Base-by-base conservation (phyloP, 148 eudicot genomes). In the Vaccinium myrtillus region DNA sequence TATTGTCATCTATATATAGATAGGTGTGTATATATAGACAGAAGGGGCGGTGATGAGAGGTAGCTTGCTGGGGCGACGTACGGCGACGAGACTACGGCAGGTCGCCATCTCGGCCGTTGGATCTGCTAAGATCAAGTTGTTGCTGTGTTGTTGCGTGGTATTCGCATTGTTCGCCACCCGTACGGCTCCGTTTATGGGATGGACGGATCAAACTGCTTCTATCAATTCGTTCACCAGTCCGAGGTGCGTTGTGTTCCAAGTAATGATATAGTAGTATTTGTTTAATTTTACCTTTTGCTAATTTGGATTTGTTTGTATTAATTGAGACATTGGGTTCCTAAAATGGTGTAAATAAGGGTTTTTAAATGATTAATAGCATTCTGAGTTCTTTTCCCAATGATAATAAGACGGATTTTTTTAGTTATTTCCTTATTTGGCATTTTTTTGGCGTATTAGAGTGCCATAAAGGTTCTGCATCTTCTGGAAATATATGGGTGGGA, bases 51-150 rank as follows among this genome's bases (percentile, higher is more conserved):
- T 69, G 83, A 89, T 87, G 93, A 91, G 94, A 87, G 88, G 91
- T 85, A 88, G 89, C 79, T 85, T 88, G 43, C 79, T 88, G 85
- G 90, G 89, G 85, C 92, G 96, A 48, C 90, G 96, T 87, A 82
- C 89, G 82, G 78, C 83, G 77, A 88, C 79, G 83, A 84, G 90
- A 67, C 74, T 90, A 32, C 87, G 89, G 82, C 93, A 91, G 85
- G 67, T 85, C 75, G 88, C 89, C 77, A 48, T 92, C 82, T 84
- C 86, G 1, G 87, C 88, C 78, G 90, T 85, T 8, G 91, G 93
- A 92, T 93, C 95, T 8, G 91, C 86, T 12, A 94, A 85, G 91
- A 85, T 92, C 51, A 92, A 88, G 85, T 75, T 93, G 32, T 55
- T 94, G 83, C 89, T 94, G 13, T 86, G 88, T 27, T 86, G 90